Evolutionary conservation across 2,329 filamentous ascomycete genomes (phyloP).

Genomic region (Talaromyces islandicus): DNA sequence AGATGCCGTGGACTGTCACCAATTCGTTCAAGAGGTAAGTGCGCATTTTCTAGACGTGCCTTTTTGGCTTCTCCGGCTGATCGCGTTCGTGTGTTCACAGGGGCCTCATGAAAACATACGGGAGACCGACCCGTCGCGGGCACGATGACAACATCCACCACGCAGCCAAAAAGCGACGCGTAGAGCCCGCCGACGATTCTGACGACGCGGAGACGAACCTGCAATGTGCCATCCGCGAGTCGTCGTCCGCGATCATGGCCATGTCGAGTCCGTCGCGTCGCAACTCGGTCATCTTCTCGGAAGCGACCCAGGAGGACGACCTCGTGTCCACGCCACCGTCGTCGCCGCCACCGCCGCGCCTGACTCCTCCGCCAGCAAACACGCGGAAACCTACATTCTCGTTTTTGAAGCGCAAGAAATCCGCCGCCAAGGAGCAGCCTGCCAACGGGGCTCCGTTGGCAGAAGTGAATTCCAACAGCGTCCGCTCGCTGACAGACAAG

Average conservation of each 20-base stretch:
- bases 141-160: constrained; percentile 39
- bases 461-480: constrained; percentile 41
- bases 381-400: constrained; percentile 46
- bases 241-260: constrained; percentile 33
- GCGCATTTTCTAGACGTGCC: neutral
- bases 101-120: constrained; percentile 46
- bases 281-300: constrained; percentile 39
- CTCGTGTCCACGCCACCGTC: constrained; percentile 47
- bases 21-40: constrained; percentile 46
- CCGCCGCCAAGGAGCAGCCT: constrained; percentile 20
- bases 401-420: constrained; percentile 43
- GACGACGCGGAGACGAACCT: constrained; percentile 41
- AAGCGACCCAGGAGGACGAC: constrained; percentile 37
- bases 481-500: constrained; percentile 34
- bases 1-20: constrained; percentile 46
- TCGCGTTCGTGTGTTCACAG: constrained; percentile 22
- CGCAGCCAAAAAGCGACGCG: constrained; percentile 41
- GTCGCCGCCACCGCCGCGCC: constrained; percentile 45
- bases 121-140: constrained; percentile 42
- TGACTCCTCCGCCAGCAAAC: constrained; percentile 37
- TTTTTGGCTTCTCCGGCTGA: neutral
- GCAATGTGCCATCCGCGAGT: constrained; percentile 44
- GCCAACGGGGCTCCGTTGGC: constrained; percentile 33
- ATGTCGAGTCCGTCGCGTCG: constrained; percentile 43
- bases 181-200: constrained; percentile 29